Evolutionary conservation across 805 yeast species (phyloP).

Genomic region (Ogataea haglerorum): DNA sequence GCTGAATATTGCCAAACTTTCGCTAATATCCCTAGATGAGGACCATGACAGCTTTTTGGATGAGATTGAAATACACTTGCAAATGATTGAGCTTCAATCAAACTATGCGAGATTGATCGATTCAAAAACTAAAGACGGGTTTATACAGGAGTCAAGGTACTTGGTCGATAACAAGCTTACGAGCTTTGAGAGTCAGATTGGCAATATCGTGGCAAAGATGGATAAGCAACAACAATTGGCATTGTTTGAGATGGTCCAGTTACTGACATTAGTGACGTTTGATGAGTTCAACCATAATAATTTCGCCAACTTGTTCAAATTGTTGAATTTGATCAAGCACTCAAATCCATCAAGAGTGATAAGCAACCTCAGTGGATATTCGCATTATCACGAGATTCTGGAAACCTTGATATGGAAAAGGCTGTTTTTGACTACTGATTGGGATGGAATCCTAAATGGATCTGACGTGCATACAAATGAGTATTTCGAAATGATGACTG

Average conservation of each 20-base stretch:
- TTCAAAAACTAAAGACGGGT: slow-evolving; percentile 20
- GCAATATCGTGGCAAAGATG: slow-evolving; percentile 29
- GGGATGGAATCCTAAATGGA: slow-evolving; percentile 37
- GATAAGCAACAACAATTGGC: slow-evolving; percentile 38
- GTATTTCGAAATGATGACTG: slow-evolving; percentile 15
- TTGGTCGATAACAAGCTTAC: slow-evolving; percentile 21
- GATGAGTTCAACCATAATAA: slow-evolving; percentile 46
- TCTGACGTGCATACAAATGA: slow-evolving; percentile 13
- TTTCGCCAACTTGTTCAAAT: slow-evolving; percentile 47
- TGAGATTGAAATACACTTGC: slow-evolving; percentile 45
- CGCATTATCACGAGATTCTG: slow-evolving; percentile 12
- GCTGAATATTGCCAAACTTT: slow-evolving; percentile 68
- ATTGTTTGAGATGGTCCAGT: slow-evolving; percentile 47
- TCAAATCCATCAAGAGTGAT: slow-evolving; percentile 21
- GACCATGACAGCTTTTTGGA: slow-evolving; percentile 28
- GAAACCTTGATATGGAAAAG: slow-evolving; percentile 55
- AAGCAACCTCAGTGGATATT: slow-evolving; percentile 3
- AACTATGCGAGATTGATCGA: slow-evolving; percentile 31
- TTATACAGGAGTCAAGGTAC: slow-evolving; percentile 22
- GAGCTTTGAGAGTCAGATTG: slow-evolving; percentile 13
- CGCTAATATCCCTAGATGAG: slow-evolving; percentile 45
- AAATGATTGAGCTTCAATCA: slow-evolving; percentile 21
- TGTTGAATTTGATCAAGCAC: slow-evolving; percentile 42
- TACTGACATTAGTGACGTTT: slow-evolving; percentile 43
- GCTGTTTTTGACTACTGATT: slow-evolving; percentile 50